Evolutionary conservation across 2,329 filamentous ascomycete species (phyloP), one percentile per base, ranked within the genome.

Genomic region (Escovopsis sp.): DNA sequence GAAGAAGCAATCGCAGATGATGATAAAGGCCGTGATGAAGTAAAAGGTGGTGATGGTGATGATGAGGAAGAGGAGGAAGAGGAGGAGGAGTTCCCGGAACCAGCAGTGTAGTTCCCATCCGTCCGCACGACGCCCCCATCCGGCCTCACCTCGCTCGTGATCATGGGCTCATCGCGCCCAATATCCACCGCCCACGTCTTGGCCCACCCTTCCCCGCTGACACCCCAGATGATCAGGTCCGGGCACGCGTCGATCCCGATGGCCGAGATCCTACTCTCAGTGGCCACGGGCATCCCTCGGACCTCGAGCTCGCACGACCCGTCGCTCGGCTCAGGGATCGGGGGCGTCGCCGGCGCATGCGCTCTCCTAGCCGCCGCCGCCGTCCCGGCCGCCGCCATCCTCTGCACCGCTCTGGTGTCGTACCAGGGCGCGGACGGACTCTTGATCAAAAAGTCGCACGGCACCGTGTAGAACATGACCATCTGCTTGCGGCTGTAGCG

Each of bases 391-490:
- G 6, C 20, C 20, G 20, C 6, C 20, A 20, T 20, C 20, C 20
- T 20, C 20, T 20, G 4, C 20, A 20, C 20, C 20, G 4, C 20
- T 20, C 4, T 20, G 20, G 4, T 20, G 20, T 20, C 20, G 4
- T 20, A 6, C 20, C 20, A 4, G 20, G 20, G 20, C 20, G 20
- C 4, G 20, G 20, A 6, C 20, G 20, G 20, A 6, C 20, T 20
- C 20, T 20, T 6, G 45, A 76, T n/a, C n/a, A n/a, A 71, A 2
- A 71, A 55, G 53, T 81, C 76, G 0, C 67, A 56, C 0, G 79
- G 76, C 2, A 83, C 60, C 1, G 67, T 76, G 53, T 78, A 83
- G 2, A 81, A 59, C 40, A 77, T 67, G 24, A 83, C 48, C 34
- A 61, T 52, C 47, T 68, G 65, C 37, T 27, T 56, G 43, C 50